Base-by-base conservation (phyloP, 2,329 filamentous ascomycete genomes). In the Ceratocystis variospora region DNA sequence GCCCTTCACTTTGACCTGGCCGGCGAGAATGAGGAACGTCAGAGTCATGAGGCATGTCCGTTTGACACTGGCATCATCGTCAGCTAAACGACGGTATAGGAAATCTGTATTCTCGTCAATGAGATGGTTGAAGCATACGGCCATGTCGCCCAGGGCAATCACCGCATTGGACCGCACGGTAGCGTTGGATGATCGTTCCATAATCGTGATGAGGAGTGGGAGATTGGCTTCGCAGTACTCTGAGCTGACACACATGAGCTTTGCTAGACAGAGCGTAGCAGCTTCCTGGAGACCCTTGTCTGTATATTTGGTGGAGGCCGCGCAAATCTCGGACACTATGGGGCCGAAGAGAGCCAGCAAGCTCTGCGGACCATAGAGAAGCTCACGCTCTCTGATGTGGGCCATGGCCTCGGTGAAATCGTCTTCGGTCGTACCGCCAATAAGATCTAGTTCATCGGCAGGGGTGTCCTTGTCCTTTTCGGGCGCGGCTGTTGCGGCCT, bases 71-170 rank as follows among this genome's bases (percentile, higher is more conserved):
- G 85, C 84, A 71, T 96, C 92, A 17, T 83, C 79, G 73, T 99
- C 95, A 17, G 94, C 95, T 6, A 99, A 82, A 19, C 95, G 86
- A 22, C 94, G 87, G 76, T 99, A 99, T 53, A 99, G 77, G 79
- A 97, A 99, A 74, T 99, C 94, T 0, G 94, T 99, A 76, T 99
- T 97, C 77, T 99, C 95, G 73, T 99, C 95, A 71, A 99, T 96
- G 62, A 99, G 83, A 73, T 99, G 94, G 73, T 99, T 99, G 82
- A 99, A 99, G 81, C 92, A 96, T 25, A 99, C 94, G 0, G 95
- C 95, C 94, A 99, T 99, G 74, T 99, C 94, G 48, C 94, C 94
- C 0, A 99, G 84, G 0, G 94, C 93, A 71, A 99, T 96, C 19
- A 99, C 95, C 8, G 95, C 90, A 73, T 99, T 99, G 71, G 90